Evolutionary conservation across 2,329 filamentous ascomycete species (phyloP), one percentile per base, ranked within the genome.

Genomic region (Colletotrichum eremochloae): DNA sequence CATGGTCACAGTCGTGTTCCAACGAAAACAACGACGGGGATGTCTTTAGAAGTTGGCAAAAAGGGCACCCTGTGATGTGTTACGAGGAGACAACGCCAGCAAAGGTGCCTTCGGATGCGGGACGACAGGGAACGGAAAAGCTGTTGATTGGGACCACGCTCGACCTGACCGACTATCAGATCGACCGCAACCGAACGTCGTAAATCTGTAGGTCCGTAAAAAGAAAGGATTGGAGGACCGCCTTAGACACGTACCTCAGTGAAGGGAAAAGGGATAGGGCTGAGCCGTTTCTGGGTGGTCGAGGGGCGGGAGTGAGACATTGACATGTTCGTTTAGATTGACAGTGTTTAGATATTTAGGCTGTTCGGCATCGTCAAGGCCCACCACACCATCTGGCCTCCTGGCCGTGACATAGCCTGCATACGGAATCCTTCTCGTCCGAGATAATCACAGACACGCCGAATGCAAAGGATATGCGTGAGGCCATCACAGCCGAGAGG

Each of bases 91-190:
- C 15, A 18, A 24, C 48, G 24, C 40, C 42, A 58, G 42, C 46
- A 33, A 69, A 65, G 61, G 60, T 65, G 60, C 36, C 18, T 42
- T 58, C 42, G 67, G 52, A 57, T 57, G 67, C 24, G 44, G 52
- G 18, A 46, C 29, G 44, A 58, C 42, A 11, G 33, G 20, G n/a
- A 24, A n/a, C 46, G 38, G 44, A 20, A 48, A 36, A n/a, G 29
- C n/a, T 20, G 29, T 61, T 33, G 31, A 5, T n/a, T 24, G 24
- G 31, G 18, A 3, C 15, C 18, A n/a, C 8, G 18, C 53, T 57
- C n/a, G 53, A 33, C 15, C 48, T 38, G 60, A 36, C 36, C 67
- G 67, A 64, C 52, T 56, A 20, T 29, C 42, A 60, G 60, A 38
- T 63, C 33, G 67, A 44, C 67, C 24, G 67, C 40, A 48, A 55